A percentile compares a stretch with the other conserved stretches of the same genome.
Conservation (phyloP, 495 filamentous ascomycete genomes). For the Penicillium goetzii region DNA sequence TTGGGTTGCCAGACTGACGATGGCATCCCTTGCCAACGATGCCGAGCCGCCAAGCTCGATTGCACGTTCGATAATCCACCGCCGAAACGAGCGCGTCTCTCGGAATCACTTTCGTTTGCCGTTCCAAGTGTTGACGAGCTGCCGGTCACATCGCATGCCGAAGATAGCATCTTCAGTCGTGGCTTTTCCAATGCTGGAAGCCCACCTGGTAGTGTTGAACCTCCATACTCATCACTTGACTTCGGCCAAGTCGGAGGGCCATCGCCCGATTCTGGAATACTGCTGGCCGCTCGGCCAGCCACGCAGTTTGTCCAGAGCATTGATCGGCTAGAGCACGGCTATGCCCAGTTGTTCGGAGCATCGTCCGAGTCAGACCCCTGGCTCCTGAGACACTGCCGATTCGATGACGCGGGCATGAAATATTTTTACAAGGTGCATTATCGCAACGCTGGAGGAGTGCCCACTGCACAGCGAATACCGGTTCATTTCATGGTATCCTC, state of each 20-base stretch:
- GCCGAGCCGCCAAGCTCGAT: constrained; percentile 30
- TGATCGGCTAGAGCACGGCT: constrained; percentile 37
- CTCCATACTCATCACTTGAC: constrained; percentile 22
- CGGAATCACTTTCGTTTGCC: constrained; percentile 14
- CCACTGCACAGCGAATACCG: constrained; percentile 35
- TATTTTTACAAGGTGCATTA: constrained; percentile 42
- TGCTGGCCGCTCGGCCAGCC: constrained; percentile 22
- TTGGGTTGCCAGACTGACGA: constrained; percentile 39
- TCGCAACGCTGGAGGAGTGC: constrained; percentile 44
- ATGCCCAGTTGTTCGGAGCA: constrained; percentile 40
- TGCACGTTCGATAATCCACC: constrained; percentile 41
- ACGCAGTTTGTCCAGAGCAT: constrained; percentile 42
- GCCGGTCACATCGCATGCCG: constrained; percentile 8
- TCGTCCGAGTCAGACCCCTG: constrained; percentile 46
- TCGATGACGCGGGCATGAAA: constrained; percentile 41
- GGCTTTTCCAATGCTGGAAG: constrained; percentile 5
- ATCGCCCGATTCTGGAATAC: constrained; percentile 26
- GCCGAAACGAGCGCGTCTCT: constrained; percentile 30
- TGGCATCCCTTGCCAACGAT: constrained; percentile 36
- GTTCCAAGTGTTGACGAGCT: constrained; percentile 13
- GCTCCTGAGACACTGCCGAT: constrained; percentile 42
- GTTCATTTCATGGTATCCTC: background rate
- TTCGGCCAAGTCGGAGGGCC: constrained; percentile 20
- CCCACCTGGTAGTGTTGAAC: constrained; percentile 12
- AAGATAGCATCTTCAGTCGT: background rate